Evolutionary conservation across 768 basidiomycete genomes (phyloP).

Genomic region (Rhizopogon rudus): DNA sequence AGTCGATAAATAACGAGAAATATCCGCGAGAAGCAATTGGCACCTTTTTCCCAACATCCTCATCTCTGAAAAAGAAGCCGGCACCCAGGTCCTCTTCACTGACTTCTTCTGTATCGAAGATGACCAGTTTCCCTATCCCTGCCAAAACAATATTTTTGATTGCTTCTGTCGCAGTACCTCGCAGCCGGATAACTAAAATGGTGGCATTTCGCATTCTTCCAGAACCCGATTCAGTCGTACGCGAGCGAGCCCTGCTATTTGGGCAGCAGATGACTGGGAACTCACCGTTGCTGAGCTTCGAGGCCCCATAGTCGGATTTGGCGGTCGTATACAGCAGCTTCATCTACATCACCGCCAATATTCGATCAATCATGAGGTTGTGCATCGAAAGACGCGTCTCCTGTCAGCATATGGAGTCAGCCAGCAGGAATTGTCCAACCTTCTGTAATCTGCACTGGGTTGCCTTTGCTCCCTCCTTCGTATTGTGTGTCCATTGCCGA

Average conservation of each 20-base stretch:
- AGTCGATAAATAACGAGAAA: slow-evolving; percentile 36
- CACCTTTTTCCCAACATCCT: slow-evolving; percentile 89
- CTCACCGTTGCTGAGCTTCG: slow-evolving; percentile 92
- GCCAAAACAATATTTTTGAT: slow-evolving; percentile 98
- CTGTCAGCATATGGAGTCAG: background rate
- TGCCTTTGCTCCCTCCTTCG: slow-evolving; percentile 28
- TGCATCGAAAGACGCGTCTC: slow-evolving; percentile 2
- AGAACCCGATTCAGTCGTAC: background rate
- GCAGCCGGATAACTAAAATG: slow-evolving; percentile 74
- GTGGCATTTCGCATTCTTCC: slow-evolving; percentile 91
- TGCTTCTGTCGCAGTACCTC: slow-evolving; percentile 85
- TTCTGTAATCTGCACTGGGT: slow-evolving; percentile 57
- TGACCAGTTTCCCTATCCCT: slow-evolving; percentile 85
- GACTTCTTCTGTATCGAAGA: slow-evolving; percentile 77
- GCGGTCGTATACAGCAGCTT: slow-evolving; percentile 89
- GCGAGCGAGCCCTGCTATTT: background rate
- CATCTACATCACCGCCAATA: slow-evolving; percentile 30
- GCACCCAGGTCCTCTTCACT: slow-evolving; percentile 83
- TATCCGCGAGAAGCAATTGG: slow-evolving; percentile 16
- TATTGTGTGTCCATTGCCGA: slow-evolving; percentile 14
- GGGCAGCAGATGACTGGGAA: background rate
- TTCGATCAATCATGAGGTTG: background rate
- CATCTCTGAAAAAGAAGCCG: slow-evolving; percentile 92
- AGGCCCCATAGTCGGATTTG: slow-evolving; percentile 98
- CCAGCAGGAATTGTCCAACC: slow-evolving; percentile 36